Conservation (phyloP, 495 filamentous ascomycete species). For the Filosporella fistucella region DNA sequence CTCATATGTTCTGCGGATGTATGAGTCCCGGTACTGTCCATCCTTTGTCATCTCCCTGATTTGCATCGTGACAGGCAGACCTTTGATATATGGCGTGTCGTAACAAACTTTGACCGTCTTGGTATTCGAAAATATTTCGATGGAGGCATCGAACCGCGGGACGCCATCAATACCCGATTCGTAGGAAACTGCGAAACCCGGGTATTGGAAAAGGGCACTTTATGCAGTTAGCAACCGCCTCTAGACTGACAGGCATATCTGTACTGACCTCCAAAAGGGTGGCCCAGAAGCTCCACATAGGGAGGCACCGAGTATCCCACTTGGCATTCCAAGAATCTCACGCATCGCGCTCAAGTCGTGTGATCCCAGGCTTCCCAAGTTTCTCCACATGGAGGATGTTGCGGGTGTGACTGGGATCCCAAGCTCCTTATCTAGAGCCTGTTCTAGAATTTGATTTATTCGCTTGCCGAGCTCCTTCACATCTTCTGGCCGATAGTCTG, state of each 20-base stretch:
- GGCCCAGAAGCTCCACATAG: constrained; percentile 27
- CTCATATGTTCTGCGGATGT: constrained; percentile 38
- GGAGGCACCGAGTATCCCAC: neutral
- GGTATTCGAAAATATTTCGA: constrained; percentile 43
- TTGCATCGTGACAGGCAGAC: constrained; percentile 30
- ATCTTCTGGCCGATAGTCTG: constrained; percentile 24
- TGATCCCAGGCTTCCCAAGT: constrained; percentile 43
- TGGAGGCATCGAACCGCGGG: constrained; percentile 50
- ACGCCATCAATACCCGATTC: constrained; percentile 50
- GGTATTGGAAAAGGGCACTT: neutral
- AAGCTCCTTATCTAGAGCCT: constrained; percentile 7
- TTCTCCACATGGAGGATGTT: constrained; percentile 26
- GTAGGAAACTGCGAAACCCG: constrained; percentile 42
- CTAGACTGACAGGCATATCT: constrained; percentile 28
- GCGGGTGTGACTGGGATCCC: constrained; percentile 18
- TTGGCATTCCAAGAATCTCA: constrained; percentile 27
- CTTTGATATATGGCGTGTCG: constrained; percentile 46
- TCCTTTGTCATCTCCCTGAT: constrained; percentile 39
- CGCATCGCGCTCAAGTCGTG: constrained; percentile 54
- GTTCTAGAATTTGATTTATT: neutral
- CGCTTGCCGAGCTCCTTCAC: constrained; percentile 8
- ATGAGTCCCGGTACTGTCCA: constrained; percentile 29
- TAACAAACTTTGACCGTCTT: constrained; percentile 46
- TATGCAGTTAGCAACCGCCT: too few relatives aligned
- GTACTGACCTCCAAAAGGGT: constrained; percentile 33